Percentiles rank a stretch among this genome's conserved stretches.
Conservation (phyloP, 2,329 filamentous ascomycete genomes). For the Monilinia fructigena region DNA sequence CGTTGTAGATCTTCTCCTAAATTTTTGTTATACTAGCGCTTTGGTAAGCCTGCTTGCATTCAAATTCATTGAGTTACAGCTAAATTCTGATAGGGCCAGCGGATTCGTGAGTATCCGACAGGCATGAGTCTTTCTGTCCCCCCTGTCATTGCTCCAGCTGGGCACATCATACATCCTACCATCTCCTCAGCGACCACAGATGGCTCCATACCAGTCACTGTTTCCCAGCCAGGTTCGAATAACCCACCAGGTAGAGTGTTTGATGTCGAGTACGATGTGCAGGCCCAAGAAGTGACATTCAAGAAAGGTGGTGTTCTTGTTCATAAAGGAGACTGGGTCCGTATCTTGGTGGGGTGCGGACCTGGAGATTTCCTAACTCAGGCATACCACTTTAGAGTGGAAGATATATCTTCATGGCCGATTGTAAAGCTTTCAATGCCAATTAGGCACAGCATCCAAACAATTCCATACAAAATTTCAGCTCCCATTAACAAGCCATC, state of each 20-base stretch:
- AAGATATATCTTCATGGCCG: conserved; percentile 34
- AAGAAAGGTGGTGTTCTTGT: conserved; percentile 28
- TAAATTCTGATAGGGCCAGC: conserved; percentile 22
- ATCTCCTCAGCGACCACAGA: background rate
- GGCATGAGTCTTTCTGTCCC: conserved; percentile 40
- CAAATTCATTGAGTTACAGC: background rate
- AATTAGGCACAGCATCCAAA: conserved; percentile 1
- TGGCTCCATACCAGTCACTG: background rate
- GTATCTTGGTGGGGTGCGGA: conserved; percentile 23
- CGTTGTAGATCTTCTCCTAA: conserved; percentile 81
- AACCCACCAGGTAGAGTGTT: background rate
- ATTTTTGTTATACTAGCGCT: conserved; percentile 67
- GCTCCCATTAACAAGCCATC: conserved; percentile 31
- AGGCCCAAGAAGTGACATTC: conserved; percentile 32
- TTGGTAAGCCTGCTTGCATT: conserved; percentile 27
- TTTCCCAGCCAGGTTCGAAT: background rate
- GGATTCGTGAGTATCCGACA: conserved; percentile 39
- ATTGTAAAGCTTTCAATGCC: conserved; percentile 32
- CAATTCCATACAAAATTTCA: conserved; percentile 2
- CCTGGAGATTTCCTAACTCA: conserved; percentile 18
- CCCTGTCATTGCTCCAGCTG: conserved; percentile 15
- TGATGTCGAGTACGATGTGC: conserved; percentile 31
- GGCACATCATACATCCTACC: background rate
- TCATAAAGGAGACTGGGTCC: conserved; percentile 36
- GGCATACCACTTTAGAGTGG: conserved; percentile 33